Evolutionary conservation across 164 flowering plant genomes (phyloP).

Genomic region (Vitis cinerea): DNA sequence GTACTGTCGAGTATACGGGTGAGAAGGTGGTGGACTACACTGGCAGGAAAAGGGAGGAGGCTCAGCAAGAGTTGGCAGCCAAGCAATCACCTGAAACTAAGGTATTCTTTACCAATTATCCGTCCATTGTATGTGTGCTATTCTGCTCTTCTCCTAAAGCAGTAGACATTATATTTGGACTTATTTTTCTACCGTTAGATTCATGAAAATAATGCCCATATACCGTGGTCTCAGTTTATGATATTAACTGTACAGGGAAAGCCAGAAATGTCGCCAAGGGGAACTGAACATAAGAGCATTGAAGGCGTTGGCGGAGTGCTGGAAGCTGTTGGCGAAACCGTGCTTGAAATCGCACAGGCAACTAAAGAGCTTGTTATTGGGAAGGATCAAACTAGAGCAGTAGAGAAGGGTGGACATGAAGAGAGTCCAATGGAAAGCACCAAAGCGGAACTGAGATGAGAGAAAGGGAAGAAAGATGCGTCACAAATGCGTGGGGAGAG

Average conservation of each 20-base stretch:
- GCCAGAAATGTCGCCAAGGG: too few species aligned
- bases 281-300: neutral
- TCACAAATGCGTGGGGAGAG: too few species aligned
- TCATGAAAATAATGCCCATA: too few species aligned
- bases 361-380: slow-evolving; percentile 49
- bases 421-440: too few species aligned
- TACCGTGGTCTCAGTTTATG: too few species aligned
- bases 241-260: too few species aligned
- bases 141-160: too few species aligned
- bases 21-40: slow-evolving; percentile 43
- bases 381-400: slow-evolving; percentile 1
- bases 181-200: too few species aligned
- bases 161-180: too few species aligned
- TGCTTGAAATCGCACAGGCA: slow-evolving; percentile 53
- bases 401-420: neutral
- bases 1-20: slow-evolving; percentile 34
- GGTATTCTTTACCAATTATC: slow-evolving; percentile 17
- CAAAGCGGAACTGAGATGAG: too few species aligned
- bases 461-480: too few species aligned
- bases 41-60: slow-evolving; percentile 52
- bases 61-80: slow-evolving; percentile 30
- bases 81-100: slow-evolving; percentile 19
- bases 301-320: slow-evolving; percentile 30
- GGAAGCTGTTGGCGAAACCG: slow-evolving; percentile 66
- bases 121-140: too few species aligned